Base-by-base conservation (phyloP, 2,329 filamentous ascomycete genomes). In the Dothideomycetes sp. region DNA sequence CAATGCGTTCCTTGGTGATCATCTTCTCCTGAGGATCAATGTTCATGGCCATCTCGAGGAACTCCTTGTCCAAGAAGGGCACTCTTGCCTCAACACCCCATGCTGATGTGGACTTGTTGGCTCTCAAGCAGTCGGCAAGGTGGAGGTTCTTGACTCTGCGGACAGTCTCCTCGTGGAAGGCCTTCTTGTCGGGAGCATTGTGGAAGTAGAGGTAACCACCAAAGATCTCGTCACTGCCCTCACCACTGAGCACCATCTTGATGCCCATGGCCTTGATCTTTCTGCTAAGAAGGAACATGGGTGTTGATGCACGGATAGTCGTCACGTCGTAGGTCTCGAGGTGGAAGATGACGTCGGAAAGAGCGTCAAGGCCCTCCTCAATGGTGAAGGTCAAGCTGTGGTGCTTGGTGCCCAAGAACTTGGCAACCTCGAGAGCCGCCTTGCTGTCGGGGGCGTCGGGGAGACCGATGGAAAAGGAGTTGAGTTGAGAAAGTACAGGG, bases 261-360 rank as follows among this genome's bases (percentile, higher is more conserved):
- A 98, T 84, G 48, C 91, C 91, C 80, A 95, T 89, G 27, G 88
- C 91, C 74, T 98, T 98, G 73, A 98, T 98, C 73, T 98, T 98
- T 61, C 93, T 81, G 46, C 86, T 91, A 35, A 98, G 75, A 47
- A 98, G 71, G 69, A 95, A 98, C 91, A 98, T 98, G 49, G 91
- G 91, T 9, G 91, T 98, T 9, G 89, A 96, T 40, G 91, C 91
- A 58, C 91, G 87, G 59, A 98, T 96, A 3, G 91, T 98, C 38
- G 91, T 98, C 18, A 98, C 91, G 61, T 98, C 91, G 67, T 91
- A 98, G 11, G 86, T 86, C 70, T 98, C 91, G 45, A 98, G 78
- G 66, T 98, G 91, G 69, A 83, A 95, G 59, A 98, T 96, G 59
- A 98, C 91, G 62, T 98, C 91, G 27, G 85, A 93, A 5, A 98